phyloP scores from a whole-genome alignment of 345 rosid genomes.

The Combretum micranthum region DNA sequence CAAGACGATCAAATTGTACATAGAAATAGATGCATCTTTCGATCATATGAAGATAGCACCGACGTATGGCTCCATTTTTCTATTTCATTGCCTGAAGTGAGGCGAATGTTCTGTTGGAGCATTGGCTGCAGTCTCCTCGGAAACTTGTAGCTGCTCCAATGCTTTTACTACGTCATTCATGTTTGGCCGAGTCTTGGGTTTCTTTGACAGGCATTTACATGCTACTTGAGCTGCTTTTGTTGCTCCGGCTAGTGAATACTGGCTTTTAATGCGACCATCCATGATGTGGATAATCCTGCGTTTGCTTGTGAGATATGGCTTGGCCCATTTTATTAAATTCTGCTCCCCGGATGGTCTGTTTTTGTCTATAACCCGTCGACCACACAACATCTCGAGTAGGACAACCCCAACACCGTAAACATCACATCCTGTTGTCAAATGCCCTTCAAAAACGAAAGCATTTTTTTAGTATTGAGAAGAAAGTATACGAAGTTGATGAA shows the following conservation, averaged over 20 bases:
- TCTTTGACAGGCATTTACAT: conserved; percentile 58
- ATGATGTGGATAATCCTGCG: conserved; percentile 66
- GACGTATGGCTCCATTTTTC: no score
- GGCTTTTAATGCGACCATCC: conserved; percentile 59
- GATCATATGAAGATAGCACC: no score
- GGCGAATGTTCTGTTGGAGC: conserved; percentile 14
- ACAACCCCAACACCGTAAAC: conserved; percentile 94
- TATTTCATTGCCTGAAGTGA: conserved; percentile 6
- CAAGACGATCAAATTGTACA: no score
- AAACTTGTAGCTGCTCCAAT: conserved; percentile 49
- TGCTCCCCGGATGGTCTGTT: conserved; percentile 79
- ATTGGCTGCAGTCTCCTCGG: conserved; percentile 10
- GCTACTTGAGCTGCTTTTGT: conserved; percentile 52
- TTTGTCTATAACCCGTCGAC: conserved; percentile 69
- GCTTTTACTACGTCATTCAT: conserved; percentile 64
- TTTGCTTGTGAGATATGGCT: conserved; percentile 67
- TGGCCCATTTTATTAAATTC: conserved; percentile 83
- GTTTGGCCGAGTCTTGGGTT: conserved; percentile 64
- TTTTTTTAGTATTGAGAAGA: no score
- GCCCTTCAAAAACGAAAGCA: conserved; percentile 37
- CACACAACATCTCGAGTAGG: conserved; percentile 77
- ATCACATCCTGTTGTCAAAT: conserved; percentile 67
- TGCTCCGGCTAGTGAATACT: conserved; percentile 43
- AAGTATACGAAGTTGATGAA: no score
- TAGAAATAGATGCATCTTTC: no score